phyloP scores from a whole-genome alignment of 1,284 basidiomycete species.

The Rhodotorula mucilaginosa region DNA sequence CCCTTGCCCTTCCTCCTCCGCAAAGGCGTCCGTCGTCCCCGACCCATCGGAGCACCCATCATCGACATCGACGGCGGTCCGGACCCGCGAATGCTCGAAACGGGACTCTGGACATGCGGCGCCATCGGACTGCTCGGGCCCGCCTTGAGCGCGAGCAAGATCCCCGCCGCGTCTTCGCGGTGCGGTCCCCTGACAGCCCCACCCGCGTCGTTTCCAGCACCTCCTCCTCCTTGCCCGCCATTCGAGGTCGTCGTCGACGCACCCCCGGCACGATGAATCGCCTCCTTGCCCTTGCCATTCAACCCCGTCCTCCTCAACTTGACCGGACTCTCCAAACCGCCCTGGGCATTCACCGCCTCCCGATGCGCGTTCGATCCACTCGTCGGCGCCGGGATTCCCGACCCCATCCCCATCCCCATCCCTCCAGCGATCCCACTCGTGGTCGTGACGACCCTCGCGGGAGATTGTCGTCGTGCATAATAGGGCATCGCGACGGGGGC shows the following conservation, averaged over 20 bases:
- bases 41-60: neutral
- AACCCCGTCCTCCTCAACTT: slow-evolving; percentile 9
- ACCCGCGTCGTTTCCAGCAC: neutral
- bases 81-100: slow-evolving; percentile 10
- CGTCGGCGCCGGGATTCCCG: slow-evolving; percentile 5
- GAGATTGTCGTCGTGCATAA: slow-evolving; percentile 11
- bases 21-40: neutral
- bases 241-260: neutral
- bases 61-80: neutral
- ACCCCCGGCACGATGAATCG: neutral
- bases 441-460: neutral
- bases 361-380: neutral
- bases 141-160: slow-evolving; percentile 37
- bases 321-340: slow-evolving; percentile 15
- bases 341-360: neutral
- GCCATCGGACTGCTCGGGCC: slow-evolving; percentile 24
- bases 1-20: neutral
- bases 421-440: too few relatives aligned
- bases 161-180: slow-evolving; percentile 34
- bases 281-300: slow-evolving; percentile 6
- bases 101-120: slow-evolving; percentile 12
- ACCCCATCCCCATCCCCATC: slow-evolving; percentile 2
- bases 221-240: neutral
- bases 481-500: slow-evolving; percentile 29
- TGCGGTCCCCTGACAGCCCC: neutral